Conservation (phyloP, 1,284 basidiomycete species). For the Bjerkandera adusta region DNA sequence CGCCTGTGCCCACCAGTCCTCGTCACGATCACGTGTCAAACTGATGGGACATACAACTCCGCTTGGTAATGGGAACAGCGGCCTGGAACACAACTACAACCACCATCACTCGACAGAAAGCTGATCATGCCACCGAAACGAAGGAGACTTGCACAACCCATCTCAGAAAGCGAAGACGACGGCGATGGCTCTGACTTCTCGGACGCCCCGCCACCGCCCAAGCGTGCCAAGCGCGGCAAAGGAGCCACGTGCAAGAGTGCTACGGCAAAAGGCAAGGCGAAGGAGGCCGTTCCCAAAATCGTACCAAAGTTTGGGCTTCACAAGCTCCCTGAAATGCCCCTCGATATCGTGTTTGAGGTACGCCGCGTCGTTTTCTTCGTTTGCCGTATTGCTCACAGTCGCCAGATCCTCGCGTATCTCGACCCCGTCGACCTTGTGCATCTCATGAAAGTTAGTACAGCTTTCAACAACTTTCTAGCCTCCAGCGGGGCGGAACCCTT, state of each 20-base stretch:
- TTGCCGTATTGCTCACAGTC: background rate
- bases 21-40: too few species aligned
- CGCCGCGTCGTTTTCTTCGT: background rate
- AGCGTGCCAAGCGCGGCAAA: background rate
- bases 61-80: too few species aligned
- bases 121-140: too few species aligned
- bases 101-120: too few species aligned
- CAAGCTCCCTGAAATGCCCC: slow-evolving; percentile 21
- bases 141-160: background rate
- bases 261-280: background rate
- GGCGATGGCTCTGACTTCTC: background rate
- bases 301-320: background rate
- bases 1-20: too few species aligned
- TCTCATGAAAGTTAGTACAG: background rate
- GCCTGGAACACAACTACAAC: too few species aligned
- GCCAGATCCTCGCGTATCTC: background rate
- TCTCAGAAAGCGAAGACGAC: too few species aligned
- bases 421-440: background rate
- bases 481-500: background rate
- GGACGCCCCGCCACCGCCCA: background rate
- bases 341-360: slow-evolving; percentile 22
- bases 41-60: too few species aligned
- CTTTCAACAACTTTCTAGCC: background rate
- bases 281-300: background rate
- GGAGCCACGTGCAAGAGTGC: background rate